Evolutionary conservation across 768 basidiomycete genomes (phyloP).

Genomic region (Paxillus ammoniavirescens): DNA sequence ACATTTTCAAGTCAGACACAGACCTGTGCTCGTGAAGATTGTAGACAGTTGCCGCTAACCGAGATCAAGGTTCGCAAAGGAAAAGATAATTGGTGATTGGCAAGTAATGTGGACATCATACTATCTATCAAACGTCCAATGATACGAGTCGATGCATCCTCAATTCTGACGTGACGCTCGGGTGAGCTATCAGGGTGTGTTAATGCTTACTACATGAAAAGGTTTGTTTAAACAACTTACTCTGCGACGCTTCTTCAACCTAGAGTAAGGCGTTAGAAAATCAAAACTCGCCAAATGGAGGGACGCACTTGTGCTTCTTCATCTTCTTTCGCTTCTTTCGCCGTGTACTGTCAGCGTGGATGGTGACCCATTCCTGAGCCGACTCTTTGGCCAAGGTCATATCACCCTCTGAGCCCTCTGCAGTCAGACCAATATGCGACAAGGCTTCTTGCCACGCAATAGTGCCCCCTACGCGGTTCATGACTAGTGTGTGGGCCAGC

Average conservation of each 20-base stretch:
- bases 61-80: not conserved
- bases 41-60: not conserved
- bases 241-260: constrained; percentile 88
- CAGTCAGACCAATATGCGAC: constrained; percentile 59
- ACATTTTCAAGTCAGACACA: not conserved
- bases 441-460: constrained; percentile 70
- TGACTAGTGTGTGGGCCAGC: constrained; percentile 71
- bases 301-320: constrained; percentile 91
- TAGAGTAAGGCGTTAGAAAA: constrained; percentile 28
- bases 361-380: constrained; percentile 60
- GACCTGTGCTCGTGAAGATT: not conserved
- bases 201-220: constrained; percentile 9
- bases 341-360: constrained; percentile 77
- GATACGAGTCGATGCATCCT: not conserved
- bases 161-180: constrained; percentile 33
- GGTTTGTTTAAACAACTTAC: constrained; percentile 40
- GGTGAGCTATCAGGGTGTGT: constrained; percentile 40
- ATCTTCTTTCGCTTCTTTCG: constrained; percentile 91
- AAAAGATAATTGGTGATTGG: not conserved
- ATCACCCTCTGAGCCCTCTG: constrained; percentile 47
- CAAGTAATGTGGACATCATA: not conserved
- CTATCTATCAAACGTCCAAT: constrained; percentile 7
- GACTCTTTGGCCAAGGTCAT: constrained; percentile 51
- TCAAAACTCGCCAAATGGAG: constrained; percentile 2
- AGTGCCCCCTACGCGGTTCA: constrained; percentile 59